Evolutionary conservation across 78 protist species (phyloP).

Genomic region (Isochrysis galbana): DNA sequence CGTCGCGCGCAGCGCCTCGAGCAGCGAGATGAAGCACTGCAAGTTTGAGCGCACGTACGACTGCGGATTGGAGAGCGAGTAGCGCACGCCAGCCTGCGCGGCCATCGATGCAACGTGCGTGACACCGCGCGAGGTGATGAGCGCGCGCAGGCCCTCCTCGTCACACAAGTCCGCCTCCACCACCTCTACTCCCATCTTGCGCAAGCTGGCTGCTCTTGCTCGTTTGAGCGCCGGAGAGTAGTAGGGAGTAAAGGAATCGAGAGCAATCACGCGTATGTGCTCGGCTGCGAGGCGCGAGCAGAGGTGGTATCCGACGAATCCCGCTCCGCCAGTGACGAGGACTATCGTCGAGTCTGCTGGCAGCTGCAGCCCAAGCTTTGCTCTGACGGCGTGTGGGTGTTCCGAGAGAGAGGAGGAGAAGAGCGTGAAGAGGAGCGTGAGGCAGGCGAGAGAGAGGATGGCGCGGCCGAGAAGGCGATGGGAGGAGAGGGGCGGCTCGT

Average conservation of each 20-base stretch:
- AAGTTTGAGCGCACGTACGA: conserved; percentile 56
- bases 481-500: too few relatives aligned
- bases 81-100: conserved; percentile 75
- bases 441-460: too few relatives aligned
- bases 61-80: conserved; percentile 55
- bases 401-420: not conserved
- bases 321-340: conserved; percentile 13
- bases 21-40: conserved; percentile 48
- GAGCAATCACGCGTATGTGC: conserved; percentile 16
- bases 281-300: not conserved
- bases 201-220: not conserved
- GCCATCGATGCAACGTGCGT: conserved; percentile 62
- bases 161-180: not conserved
- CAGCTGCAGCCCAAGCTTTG: not conserved
- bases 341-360: not conserved
- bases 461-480: too few relatives aligned
- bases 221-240: conserved; percentile 50
- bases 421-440: not conserved
- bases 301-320: conserved; percentile 12
- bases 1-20: conserved; percentile 36
- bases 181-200: not conserved
- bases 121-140: not conserved
- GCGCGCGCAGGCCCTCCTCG: not conserved
- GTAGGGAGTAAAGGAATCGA: conserved; percentile 56
- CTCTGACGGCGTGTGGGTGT: not conserved